Conservation (phyloP, 805 yeast genomes). For the Ogataea populi-albae region DNA sequence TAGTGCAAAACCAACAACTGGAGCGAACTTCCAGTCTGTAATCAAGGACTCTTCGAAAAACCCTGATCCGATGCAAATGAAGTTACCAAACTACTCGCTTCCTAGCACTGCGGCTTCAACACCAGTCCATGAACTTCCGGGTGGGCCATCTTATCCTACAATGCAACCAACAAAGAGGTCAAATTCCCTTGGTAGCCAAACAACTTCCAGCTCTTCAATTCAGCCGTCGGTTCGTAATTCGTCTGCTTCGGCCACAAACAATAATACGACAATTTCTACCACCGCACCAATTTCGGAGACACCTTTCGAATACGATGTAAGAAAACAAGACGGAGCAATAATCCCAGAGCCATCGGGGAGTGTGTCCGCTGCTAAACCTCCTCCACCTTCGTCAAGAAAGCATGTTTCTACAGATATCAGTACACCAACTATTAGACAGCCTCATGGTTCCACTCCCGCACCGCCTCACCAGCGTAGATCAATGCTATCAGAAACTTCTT, state of each 20-base stretch:
- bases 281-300: conserved; percentile 18
- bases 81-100: no score
- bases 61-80: no score
- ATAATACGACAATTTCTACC: conserved; percentile 14
- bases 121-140: not conserved
- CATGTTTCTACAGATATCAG: conserved; percentile 22
- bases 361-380: conserved; percentile 28
- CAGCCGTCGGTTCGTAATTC: conserved; percentile 25
- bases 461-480: conserved; percentile 35
- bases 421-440: conserved; percentile 14
- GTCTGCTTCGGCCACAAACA: conserved; percentile 8
- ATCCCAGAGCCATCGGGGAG: conserved; percentile 15
- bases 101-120: not conserved
- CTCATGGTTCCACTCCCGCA: conserved; percentile 31
- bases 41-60: no score
- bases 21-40: no score
- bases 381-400: conserved; percentile 35
- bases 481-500: conserved; percentile 11
- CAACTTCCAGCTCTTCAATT: conserved; percentile 15
- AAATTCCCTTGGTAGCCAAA: conserved; percentile 23
- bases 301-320: conserved; percentile 7
- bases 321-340: conserved; percentile 2
- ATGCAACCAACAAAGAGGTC: conserved; percentile 33
- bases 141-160: conserved; percentile 22
- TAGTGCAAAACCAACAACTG: conserved; percentile 2